Evolutionary conservation across 257 asterid genomes (phyloP), one percentile per base, ranked within the genome.

Genomic region (Verbena officinalis): DNA sequence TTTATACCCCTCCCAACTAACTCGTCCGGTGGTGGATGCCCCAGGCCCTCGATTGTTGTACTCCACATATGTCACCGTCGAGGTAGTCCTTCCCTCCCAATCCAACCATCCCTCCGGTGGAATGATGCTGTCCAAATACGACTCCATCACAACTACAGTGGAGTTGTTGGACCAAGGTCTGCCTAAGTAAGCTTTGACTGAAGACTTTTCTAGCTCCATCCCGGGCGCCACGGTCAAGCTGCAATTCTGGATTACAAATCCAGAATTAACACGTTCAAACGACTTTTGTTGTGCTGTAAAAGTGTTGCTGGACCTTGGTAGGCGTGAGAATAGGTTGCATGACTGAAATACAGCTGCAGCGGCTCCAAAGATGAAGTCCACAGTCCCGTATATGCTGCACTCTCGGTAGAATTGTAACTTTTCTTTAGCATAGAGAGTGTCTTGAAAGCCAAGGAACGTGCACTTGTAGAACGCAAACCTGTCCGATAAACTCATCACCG

Each of bases 161-260:
- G 62, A 31, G 24, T n/a, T n/a, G 7, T 33, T 31, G 7, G 45
- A 55, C 62, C 45, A 55, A 0, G 62, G 62, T 11, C 62, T n/a
- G 1, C 62, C 62, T 6, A 55, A 7, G 9, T 55, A 55, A 1
- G 62, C 62, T 9, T 31, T 2, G 6, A 55, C 7, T 1, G 15
- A 2, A 9, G 24, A 5, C n/a, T 55, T 55, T 15, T 16, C 20
- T 3, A 10, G 43, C 44, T 31, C 46, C 46, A 31, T 7, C 2
- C 45, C 45, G 15, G 30, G 46, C n/a, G 45, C 45, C 45, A 11
- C 31, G 0, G 62, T 55, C 1, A 55, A 33, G 4, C 1, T 16
- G 16, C 46, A 55, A 17, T 34, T 34, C 5, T 55, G 46, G n/a
- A 55, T 1, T 0, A 55, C 27, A 16, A 33, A 55, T n/a, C 46